These are phyloP conservation scores for Astrothelium subdiscretum DNA, from an alignment of 495 filamentous ascomycete species.

Conservation along the genomic window DNA sequence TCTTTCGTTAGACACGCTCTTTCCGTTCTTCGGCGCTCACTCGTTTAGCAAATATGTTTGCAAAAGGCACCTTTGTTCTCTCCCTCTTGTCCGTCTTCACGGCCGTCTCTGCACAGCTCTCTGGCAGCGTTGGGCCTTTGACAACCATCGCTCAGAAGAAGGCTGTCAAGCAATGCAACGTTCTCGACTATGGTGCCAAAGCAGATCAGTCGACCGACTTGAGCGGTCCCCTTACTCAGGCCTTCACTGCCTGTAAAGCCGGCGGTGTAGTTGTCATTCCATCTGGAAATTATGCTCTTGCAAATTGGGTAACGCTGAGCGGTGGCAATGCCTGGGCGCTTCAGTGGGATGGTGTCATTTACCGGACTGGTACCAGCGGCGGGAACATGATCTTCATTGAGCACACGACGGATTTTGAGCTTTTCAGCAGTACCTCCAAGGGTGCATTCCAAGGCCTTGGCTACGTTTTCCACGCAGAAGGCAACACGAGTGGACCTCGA, in stretches of 20 bases:
- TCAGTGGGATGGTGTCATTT: constrained; percentile 28
- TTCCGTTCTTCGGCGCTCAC: neutral
- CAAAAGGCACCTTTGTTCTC: neutral
- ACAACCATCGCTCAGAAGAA: constrained; percentile 15
- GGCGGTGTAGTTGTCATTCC: constrained; percentile 18
- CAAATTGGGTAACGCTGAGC: constrained; percentile 26
- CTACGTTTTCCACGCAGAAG: constrained; percentile 24
- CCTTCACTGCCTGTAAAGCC: constrained; percentile 17
- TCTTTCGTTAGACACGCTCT: neutral
- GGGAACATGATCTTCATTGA: constrained; percentile 32
- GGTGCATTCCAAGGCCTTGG: constrained; percentile 27
- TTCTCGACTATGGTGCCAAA: constrained; percentile 19
- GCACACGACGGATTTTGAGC: constrained; percentile 23
- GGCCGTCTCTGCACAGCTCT: constrained; percentile 12
- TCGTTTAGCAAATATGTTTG: neutral
- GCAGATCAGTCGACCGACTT: constrained; percentile 18
- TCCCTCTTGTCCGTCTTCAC: neutral
- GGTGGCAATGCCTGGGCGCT: constrained; percentile 26
- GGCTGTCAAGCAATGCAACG: constrained; percentile 19
- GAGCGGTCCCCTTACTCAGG: constrained; percentile 6
- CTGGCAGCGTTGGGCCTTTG: constrained; percentile 12
- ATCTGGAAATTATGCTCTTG: constrained; percentile 19
- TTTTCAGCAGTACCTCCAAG: constrained; percentile 19
- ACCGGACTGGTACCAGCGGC: constrained; percentile 26
- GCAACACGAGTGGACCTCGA: constrained; percentile 20